Percentiles rank a stretch among this genome's conserved stretches.
Evolutionary conservation across 257 asterid genomes (phyloP).

Genomic region (Plectranthus barbatus): DNA sequence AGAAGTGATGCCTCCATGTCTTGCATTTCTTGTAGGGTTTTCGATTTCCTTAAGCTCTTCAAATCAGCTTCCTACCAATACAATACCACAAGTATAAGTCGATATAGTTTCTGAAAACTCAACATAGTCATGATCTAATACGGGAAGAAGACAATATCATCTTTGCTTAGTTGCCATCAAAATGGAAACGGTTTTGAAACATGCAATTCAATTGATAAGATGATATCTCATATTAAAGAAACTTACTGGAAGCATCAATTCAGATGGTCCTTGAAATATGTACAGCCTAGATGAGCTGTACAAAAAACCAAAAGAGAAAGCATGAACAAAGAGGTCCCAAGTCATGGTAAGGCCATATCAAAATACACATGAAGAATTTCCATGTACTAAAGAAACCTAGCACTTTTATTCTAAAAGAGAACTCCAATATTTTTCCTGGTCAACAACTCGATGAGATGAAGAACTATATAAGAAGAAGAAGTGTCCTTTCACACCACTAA

Average conservation of each 20-base stretch:
- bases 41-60: constrained; percentile 55
- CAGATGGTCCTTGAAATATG: constrained; percentile 87
- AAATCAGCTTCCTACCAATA: constrained; percentile 75
- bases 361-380: not conserved
- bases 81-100: constrained; percentile 10
- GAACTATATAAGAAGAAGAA: not conserved
- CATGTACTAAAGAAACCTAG: constrained; percentile 2
- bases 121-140: not conserved
- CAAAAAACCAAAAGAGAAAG: constrained; percentile 11
- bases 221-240: constrained; percentile 1
- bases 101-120: not conserved
- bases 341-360: not conserved
- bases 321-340: constrained; percentile 6
- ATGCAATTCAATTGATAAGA: not conserved
- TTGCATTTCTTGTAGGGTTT: constrained; percentile 52
- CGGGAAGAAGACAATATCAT: constrained; percentile 2
- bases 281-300: constrained; percentile 86
- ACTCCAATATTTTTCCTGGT: too few species aligned
- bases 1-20: constrained; percentile 94
- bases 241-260: constrained; percentile 87
- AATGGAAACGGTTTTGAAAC: not conserved
- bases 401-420: not conserved
- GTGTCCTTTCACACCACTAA: not conserved
- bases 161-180: not conserved
- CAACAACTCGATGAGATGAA: too few species aligned